Evolutionary conservation across 2,329 filamentous ascomycete genomes (phyloP).

Genomic region (Trichoderma koningii): DNA sequence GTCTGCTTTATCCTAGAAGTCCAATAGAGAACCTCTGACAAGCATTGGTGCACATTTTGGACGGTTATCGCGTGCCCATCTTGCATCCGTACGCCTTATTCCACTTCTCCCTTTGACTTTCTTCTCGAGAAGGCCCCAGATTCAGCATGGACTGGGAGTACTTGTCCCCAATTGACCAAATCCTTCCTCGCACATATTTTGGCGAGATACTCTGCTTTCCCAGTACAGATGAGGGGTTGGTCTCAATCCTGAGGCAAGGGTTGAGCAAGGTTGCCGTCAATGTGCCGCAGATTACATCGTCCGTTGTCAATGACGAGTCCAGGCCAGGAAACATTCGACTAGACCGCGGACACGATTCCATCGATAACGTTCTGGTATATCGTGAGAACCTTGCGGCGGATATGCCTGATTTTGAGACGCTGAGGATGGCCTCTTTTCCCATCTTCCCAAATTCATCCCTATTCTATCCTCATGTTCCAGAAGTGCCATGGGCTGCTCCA

Average conservation of each 20-base stretch:
- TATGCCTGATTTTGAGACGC: background rate
- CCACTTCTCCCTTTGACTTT: background rate
- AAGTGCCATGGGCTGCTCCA: background rate
- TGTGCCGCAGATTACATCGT: constrained; percentile 2
- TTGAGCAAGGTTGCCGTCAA: constrained; percentile 1
- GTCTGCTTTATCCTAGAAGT: too few species aligned
- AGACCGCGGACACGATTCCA: background rate
- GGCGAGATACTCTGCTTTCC: constrained; percentile 10
- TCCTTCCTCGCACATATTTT: constrained; percentile 9
- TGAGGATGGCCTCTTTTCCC: background rate
- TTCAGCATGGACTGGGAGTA: constrained; percentile 7
- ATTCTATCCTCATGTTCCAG: constrained; percentile 2
- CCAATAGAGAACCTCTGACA: too few species aligned
- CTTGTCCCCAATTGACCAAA: constrained; percentile 1
- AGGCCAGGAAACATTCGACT: background rate
- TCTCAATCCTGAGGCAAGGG: background rate
- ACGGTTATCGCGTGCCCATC: too few species aligned
- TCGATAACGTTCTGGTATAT: background rate
- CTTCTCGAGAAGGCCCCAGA: background rate
- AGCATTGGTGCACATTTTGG: too few species aligned
- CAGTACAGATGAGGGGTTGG: background rate
- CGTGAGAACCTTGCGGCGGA: background rate
- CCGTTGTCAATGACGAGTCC: background rate
- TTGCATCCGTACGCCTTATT: background rate
- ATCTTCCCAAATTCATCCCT: background rate